These are phyloP conservation scores for Starmerella lactis-condensi DNA, from an alignment of 805 yeast genomes.

Conservation along the genomic window DNA sequence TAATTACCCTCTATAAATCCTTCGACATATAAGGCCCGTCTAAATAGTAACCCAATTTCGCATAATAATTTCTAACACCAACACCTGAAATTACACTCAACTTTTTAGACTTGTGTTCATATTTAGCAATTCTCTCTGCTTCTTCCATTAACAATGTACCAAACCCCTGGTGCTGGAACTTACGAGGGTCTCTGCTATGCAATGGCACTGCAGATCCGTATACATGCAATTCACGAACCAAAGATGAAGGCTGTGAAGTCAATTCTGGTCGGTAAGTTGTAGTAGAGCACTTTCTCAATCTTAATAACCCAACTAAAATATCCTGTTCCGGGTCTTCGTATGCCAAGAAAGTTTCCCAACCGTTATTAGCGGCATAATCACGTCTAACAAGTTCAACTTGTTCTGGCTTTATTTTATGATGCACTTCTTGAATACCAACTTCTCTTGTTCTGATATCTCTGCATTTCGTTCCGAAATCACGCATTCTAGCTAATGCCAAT, in stretches of 20 bases:
- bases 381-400: conserved; percentile 90
- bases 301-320: conserved; percentile 73
- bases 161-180: conserved; percentile 97
- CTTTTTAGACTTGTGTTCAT: conserved; percentile 83
- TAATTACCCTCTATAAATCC: conserved; percentile 15
- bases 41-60: conserved; percentile 70
- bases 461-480: conserved; percentile 89
- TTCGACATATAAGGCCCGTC: conserved; percentile 99
- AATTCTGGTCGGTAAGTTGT: conserved; percentile 84
- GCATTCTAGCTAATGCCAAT: conserved; percentile 90
- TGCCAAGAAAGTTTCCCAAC: conserved; percentile 87
- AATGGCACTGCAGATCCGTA: conserved; percentile 95
- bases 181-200: conserved; percentile 90
- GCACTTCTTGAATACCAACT: conserved; percentile 97
- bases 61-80: conserved; percentile 92
- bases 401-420: conserved; percentile 89
- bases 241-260: conserved; percentile 63
- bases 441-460: conserved; percentile 95
- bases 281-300: conserved; percentile 75
- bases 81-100: conserved; percentile 92
- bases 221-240: conserved; percentile 93
- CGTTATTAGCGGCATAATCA: conserved; percentile 88
- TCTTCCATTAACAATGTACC: conserved; percentile 97
- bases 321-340: conserved; percentile 97
- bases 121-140: conserved; percentile 86